phyloP scores from a whole-genome alignment of 768 basidiomycete genomes.

The Suillus variegatus region DNA sequence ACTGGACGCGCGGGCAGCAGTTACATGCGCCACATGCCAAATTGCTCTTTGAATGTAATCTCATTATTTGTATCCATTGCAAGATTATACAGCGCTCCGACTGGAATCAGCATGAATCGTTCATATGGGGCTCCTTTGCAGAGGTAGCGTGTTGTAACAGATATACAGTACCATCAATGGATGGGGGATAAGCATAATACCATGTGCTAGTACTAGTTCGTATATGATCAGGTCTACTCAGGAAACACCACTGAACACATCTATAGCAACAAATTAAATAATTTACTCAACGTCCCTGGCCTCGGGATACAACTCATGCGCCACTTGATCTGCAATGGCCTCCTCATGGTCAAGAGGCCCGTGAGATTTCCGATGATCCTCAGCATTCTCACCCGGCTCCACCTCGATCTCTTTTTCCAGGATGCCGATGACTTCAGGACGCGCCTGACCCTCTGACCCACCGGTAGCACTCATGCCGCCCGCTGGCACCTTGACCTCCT shows the following conservation, averaged over 20 bases:
- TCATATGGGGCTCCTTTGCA: too few relatives aligned
- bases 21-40: too few relatives aligned
- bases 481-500: constrained; percentile 10
- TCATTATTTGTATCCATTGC: too few relatives aligned
- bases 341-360: constrained; percentile 53
- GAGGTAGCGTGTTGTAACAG: too few relatives aligned
- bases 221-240: too few relatives aligned
- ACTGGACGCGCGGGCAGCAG: too few relatives aligned
- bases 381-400: constrained; percentile 12
- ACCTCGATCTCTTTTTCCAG: constrained; percentile 12
- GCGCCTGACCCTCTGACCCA: not conserved
- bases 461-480: not conserved
- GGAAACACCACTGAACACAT: not conserved
- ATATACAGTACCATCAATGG: too few relatives aligned
- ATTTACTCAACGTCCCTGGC: constrained; percentile 20
- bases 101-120: too few relatives aligned
- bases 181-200: too few relatives aligned
- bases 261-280: not conserved
- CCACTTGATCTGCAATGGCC: constrained; percentile 51
- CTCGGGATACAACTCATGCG: constrained; percentile 53
- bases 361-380: constrained; percentile 25
- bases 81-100: too few relatives aligned
- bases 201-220: too few relatives aligned
- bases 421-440: constrained; percentile 4
- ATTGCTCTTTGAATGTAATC: too few relatives aligned